Conservation (phyloP, 2,329 filamentous ascomycete species). For the Colletotrichum chlorophyti region DNA sequence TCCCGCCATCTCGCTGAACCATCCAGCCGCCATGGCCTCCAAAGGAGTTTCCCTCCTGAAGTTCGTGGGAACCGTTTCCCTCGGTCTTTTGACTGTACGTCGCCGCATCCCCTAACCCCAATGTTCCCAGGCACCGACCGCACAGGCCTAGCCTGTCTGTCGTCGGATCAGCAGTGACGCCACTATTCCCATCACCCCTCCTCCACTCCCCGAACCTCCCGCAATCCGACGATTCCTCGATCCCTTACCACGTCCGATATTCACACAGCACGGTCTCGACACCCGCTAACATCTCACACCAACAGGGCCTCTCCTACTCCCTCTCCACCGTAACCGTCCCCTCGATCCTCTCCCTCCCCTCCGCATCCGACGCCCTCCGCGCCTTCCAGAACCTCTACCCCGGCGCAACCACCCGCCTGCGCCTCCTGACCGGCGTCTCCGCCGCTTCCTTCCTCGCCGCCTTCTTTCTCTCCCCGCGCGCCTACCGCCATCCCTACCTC, state of each 20-base stretch:
- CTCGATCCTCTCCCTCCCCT: slow-evolving; percentile 80
- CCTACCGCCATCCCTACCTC: slow-evolving; percentile 85
- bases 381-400: slow-evolving; percentile 73
- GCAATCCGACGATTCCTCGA: background rate
- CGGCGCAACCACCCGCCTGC: slow-evolving; percentile 69
- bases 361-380: slow-evolving; percentile 72
- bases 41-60: slow-evolving; percentile 81
- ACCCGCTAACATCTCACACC: background rate
- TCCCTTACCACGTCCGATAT: too few relatives aligned
- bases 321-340: slow-evolving; percentile 81
- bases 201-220: slow-evolving; percentile 20
- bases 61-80: slow-evolving; percentile 89
- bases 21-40: slow-evolving; percentile 61
- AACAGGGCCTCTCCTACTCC: slow-evolving; percentile 86
- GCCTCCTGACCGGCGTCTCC: slow-evolving; percentile 72
- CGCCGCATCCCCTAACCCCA: background rate
- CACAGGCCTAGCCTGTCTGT: slow-evolving; percentile 2
- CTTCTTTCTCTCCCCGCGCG: slow-evolving; percentile 76
- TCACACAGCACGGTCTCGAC: too few relatives aligned
- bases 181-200: slow-evolving; percentile 18
- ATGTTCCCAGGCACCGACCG: background rate
- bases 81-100: slow-evolving; percentile 87
- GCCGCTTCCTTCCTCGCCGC: slow-evolving; percentile 77
- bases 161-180: slow-evolving; percentile 18
- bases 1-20: background rate